Base-by-base conservation (phyloP, 352 stramenopile genomes). In the Phytopythium kandeliae region DNA sequence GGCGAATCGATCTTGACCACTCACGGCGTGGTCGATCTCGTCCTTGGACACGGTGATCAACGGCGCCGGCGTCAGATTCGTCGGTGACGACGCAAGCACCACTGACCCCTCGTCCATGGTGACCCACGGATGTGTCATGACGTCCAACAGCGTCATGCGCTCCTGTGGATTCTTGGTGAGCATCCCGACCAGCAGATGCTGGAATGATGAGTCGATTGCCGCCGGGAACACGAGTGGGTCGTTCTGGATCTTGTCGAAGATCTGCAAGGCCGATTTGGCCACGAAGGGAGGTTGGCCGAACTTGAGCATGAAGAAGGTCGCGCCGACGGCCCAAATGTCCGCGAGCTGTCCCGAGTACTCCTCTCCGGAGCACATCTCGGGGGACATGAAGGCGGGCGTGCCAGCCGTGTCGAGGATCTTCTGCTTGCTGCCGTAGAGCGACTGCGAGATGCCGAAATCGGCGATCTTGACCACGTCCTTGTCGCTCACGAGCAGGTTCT, bases 331-430 rank as follows among this genome's bases (percentile, higher is more conserved):
- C 87, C 90, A 98, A 30, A 97, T 79, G 58, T 98, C 92, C 0
- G 87, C 92, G 8, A 96, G 56, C 33, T 95, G 85, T 6, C 89
- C 92, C 0, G 77, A 89, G 54, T 89, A 85, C 22, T 87, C 81
- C n/a, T 85, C 74, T 0, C 71, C 81, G 0, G 78, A 85, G 57
- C 87, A 97, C 69, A 97, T 93, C 62, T 98, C 92, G 3, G 92
- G 92, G 0, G 87, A 89, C 86, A 97, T 96, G 54, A 97, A 97
- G 4, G 89, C 88, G 12, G 89, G 89, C 0, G 90, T 98, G 2
- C 92, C 92, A 1, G 71, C 86, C 8, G 85, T 90, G 42, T 89
- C 81, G 13, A 63, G 63, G 26, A 95, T 66, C 56, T 88, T 86
- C 55, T 91, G 74, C 38, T 89, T 89, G 45, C 76, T 89, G 3